Percentiles rank a stretch among this genome's conserved stretches.
Evolutionary conservation across 1,284 basidiomycete genomes (phyloP).

Genomic region (Anthracocystis panici-leucophaei): DNA sequence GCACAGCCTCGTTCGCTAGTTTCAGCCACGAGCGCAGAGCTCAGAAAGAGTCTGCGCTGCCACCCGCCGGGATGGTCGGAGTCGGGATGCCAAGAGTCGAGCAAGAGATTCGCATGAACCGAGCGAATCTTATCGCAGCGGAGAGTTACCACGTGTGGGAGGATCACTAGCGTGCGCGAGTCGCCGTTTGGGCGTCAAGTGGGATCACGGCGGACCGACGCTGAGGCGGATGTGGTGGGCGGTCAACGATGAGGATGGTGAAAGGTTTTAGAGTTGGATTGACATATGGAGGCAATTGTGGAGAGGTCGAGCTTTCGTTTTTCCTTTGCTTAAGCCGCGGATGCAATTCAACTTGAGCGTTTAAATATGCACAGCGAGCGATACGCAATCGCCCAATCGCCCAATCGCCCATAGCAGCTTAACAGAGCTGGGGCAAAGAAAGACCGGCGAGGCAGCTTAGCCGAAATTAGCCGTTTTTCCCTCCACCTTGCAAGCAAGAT

Average conservation of each 20-base stretch:
- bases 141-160: not conserved
- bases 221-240: not conserved
- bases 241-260: not conserved
- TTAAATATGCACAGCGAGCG: conserved; percentile 1
- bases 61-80: not conserved
- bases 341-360: not conserved
- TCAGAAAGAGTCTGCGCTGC: not conserved
- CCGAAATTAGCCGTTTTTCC: not conserved
- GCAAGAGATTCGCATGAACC: not conserved
- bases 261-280: not conserved
- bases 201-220: not conserved
- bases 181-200: not conserved
- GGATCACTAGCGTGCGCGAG: not conserved
- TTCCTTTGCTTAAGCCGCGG: not conserved
- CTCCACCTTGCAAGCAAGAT: not conserved
- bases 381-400: conserved; percentile 12
- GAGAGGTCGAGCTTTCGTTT: not conserved
- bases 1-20: not conserved
- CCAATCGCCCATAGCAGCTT: not conserved
- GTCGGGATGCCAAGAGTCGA: not conserved
- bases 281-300: not conserved
- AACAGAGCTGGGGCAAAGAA: not conserved
- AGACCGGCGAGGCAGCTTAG: not conserved
- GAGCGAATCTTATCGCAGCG: not conserved
- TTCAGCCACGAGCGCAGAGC: not conserved